Percentiles rank a stretch among this genome's conserved stretches.
Evolutionary conservation across 1,139 yeast species (phyloP).

Genomic region (Saccharomyces hybrid): DNA sequence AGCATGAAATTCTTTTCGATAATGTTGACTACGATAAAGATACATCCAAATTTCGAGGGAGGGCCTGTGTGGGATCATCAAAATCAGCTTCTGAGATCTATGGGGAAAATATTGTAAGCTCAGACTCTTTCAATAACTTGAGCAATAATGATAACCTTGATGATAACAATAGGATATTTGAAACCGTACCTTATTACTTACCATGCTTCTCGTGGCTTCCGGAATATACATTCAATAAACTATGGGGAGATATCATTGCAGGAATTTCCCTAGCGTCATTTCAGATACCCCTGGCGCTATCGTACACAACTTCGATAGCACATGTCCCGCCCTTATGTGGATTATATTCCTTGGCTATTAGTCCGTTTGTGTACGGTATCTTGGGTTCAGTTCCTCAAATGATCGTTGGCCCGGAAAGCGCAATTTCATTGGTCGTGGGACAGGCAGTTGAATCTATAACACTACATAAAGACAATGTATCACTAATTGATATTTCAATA

Average conservation of each 20-base stretch:
- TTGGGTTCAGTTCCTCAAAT: slow-evolving; percentile 93
- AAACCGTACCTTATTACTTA: slow-evolving; percentile 56
- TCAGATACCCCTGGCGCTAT: slow-evolving; percentile 82
- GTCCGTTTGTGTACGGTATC: slow-evolving; percentile 74
- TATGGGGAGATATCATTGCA: slow-evolving; percentile 72
- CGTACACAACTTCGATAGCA: slow-evolving; percentile 86
- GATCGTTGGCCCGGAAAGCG: slow-evolving; percentile 97
- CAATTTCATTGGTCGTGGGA: slow-evolving; percentile 84
- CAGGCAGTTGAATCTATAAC: slow-evolving; percentile 70
- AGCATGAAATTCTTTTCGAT: not conserved
- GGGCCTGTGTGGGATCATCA: not conserved
- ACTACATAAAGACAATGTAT: slow-evolving; percentile 42
- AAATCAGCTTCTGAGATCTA: not conserved
- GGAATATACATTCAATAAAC: slow-evolving; percentile 43
- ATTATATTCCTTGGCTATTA: slow-evolving; percentile 67
- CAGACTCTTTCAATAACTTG: not conserved
- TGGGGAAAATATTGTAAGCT: too few relatives aligned
- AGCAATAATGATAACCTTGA: not conserved
- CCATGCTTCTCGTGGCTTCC: slow-evolving; percentile 81
- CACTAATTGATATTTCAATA: slow-evolving; percentile 61
- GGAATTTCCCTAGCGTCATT: slow-evolving; percentile 87
- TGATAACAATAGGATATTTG: slow-evolving; percentile 3
- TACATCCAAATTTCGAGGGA: not conserved
- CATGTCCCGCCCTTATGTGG: slow-evolving; percentile 88
- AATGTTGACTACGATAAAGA: not conserved